Evolutionary conservation across 805 yeast genomes (phyloP), one percentile per base, ranked within the genome.

Genomic region (Candida takata): DNA sequence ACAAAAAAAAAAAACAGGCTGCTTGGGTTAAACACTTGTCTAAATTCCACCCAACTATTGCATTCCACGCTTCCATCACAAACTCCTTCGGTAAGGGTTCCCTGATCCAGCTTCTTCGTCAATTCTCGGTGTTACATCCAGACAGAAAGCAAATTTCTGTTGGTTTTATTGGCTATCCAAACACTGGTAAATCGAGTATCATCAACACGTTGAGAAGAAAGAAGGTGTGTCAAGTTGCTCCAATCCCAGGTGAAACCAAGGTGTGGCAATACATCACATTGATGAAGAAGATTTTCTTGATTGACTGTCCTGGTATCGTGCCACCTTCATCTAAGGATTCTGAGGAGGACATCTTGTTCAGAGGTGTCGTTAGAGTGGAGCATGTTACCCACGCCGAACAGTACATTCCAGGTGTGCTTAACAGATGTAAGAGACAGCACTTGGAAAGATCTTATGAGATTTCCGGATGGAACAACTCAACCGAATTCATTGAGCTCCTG

Each of bases 331-430:
- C 78, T 20, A 86, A 79, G 52, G 98, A 92, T 58, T 63, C 90
- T 1, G 95, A 86, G 57, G 78, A 95, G 19, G 97, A 90, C 60
- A 86, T 90, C 52, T 61, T 90, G 47, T 84, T 90, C 64, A 77
- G 96, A 61, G 98, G 98, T 57, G 98, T 92, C 14, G 98, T 90
- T 3, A 82, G 98, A 66, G 96, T 90, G n/a, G 98, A 90, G 59
- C 95, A 90, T 55, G 97, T 92, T 32, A 75, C 94, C 0, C 70
- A 84, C 54, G 97, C 98, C 5, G 98, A 90, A 62, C 96, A 88
- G 60, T 90, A 84, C 58, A 87, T 90, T 35, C 90, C 95, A 3
- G 94, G 83, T 38, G 71, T 90, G 55, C 66, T 90, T 51, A 73
- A 66, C 36, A 85, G 90, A 54, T 88, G 97, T 63, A 84, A 90